phyloP scores from a whole-genome alignment of 2,329 filamentous ascomycete species.

The Cladosporium sp. region DNA sequence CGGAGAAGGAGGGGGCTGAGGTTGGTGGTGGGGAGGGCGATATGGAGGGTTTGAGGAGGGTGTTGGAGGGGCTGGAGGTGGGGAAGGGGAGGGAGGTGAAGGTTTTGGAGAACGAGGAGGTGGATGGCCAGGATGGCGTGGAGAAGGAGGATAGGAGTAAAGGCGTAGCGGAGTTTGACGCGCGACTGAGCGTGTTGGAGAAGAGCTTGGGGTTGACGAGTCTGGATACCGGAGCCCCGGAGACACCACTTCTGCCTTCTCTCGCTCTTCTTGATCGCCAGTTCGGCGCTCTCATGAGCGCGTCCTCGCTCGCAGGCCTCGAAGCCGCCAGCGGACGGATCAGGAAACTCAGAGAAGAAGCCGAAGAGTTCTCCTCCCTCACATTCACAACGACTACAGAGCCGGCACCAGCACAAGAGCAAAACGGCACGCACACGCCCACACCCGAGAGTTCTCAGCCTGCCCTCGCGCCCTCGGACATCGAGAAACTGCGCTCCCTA shows the following conservation, averaged over 20 bases:
- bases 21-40: slow-evolving; percentile 53
- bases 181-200: slow-evolving; percentile 73
- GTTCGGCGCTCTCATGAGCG: slow-evolving; percentile 64
- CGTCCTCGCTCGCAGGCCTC: slow-evolving; percentile 67
- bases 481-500: slow-evolving; percentile 83
- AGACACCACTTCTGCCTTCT: slow-evolving; percentile 74
- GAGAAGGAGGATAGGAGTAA: slow-evolving; percentile 45
- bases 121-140: slow-evolving; percentile 10
- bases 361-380: slow-evolving; percentile 58
- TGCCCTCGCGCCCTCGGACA: slow-evolving; percentile 56
- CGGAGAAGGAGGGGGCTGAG: slow-evolving; percentile 40
- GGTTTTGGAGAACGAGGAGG: slow-evolving; percentile 2
- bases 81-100: slow-evolving; percentile 11
- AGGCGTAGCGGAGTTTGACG: slow-evolving; percentile 75
- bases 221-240: slow-evolving; percentile 56
- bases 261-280: slow-evolving; percentile 78
- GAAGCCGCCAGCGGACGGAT: slow-evolving; percentile 47
- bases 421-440: slow-evolving; percentile 14
- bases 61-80: slow-evolving; percentile 61
- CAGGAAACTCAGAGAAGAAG: slow-evolving; percentile 50
- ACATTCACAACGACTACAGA: slow-evolving; percentile 15
- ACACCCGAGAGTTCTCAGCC: slow-evolving; percentile 12
- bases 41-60: slow-evolving; percentile 63
- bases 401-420: slow-evolving; percentile 33
- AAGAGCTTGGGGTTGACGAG: slow-evolving; percentile 74